phyloP scores from a whole-genome alignment of 2,329 filamentous ascomycete species.

The Pezizomycotina sp. region DNA sequence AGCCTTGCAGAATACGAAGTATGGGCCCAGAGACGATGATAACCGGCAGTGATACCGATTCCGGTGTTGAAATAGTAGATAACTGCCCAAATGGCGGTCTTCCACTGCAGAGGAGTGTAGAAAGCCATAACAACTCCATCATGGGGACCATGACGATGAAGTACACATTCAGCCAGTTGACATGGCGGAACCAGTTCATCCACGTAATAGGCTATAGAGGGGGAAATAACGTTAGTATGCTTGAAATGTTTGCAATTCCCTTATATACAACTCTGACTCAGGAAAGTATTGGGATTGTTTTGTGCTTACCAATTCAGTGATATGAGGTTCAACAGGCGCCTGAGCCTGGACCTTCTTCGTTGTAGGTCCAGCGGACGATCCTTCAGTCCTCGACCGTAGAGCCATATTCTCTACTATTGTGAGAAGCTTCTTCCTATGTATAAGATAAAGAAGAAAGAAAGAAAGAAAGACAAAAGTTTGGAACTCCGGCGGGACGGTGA shows the following conservation, averaged over 20 bases:
- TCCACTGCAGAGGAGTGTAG: constrained; percentile 57
- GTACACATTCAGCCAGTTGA: constrained; percentile 81
- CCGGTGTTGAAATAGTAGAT: constrained; percentile 72
- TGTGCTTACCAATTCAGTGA: too few species aligned
- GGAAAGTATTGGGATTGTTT: too few species aligned
- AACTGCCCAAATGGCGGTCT: constrained; percentile 58
- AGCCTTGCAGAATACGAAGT: constrained; percentile 62
- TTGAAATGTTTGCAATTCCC: not conserved
- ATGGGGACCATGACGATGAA: constrained; percentile 67
- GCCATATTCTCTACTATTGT: too few species aligned
- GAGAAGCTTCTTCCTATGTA: too few species aligned
- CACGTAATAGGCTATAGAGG: constrained; percentile 49
- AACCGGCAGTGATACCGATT: constrained; percentile 62
- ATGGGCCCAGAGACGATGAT: constrained; percentile 76
- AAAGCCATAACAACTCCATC: constrained; percentile 56
- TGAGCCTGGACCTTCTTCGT: too few species aligned
- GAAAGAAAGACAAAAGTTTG: too few species aligned
- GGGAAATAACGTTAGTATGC: not conserved
- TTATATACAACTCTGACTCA: too few species aligned
- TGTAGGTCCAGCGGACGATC: too few species aligned
- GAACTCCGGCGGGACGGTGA: too few species aligned
- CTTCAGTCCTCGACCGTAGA: too few species aligned
- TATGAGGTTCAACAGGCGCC: too few species aligned
- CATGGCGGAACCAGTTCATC: constrained; percentile 76
- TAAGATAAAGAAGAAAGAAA: too few species aligned